Conservation (phyloP, 148 eudicot species). For the Rhododendron ovatum region DNA sequence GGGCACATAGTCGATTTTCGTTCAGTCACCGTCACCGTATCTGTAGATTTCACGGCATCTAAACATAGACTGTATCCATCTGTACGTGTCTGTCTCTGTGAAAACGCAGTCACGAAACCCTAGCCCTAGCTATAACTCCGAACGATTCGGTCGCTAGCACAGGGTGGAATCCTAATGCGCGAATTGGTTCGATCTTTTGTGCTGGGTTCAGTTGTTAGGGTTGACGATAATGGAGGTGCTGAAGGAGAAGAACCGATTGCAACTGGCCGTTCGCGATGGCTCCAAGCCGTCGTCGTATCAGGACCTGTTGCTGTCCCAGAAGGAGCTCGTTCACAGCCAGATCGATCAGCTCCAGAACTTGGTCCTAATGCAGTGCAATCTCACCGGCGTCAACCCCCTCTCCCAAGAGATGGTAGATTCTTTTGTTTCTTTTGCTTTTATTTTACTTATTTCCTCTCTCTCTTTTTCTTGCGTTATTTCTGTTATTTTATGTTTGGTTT, state of each 20-base stretch:
- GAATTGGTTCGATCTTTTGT: constrained; percentile 4
- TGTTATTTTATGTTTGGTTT: background rate
- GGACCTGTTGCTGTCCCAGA: constrained; percentile 55
- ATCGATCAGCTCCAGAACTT: constrained; percentile 57
- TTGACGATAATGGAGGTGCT: constrained; percentile 28
- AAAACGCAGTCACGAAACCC: constrained; percentile 6
- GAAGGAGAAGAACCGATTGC: constrained; percentile 23
- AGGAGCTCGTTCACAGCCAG: constrained; percentile 55
- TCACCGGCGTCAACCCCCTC: constrained; percentile 89
- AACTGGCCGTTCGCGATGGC: constrained; percentile 34
- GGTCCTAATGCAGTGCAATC: constrained; percentile 66
- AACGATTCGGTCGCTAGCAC: background rate
- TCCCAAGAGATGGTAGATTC: constrained; percentile 89
- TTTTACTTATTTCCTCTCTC: background rate
- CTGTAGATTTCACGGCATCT: background rate
- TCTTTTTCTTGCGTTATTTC: background rate
- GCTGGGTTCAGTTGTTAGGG: background rate
- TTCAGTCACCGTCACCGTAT: background rate
- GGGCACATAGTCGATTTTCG: background rate
- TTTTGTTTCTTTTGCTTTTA: background rate
- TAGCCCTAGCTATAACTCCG: background rate
- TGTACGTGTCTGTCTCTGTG: background rate
- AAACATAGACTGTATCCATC: background rate
- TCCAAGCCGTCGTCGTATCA: constrained; percentile 32
- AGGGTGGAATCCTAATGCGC: constrained; percentile 6